Evolutionary conservation across 2,329 filamentous ascomycete genomes (phyloP).

Genomic region (Curvularia sp.): DNA sequence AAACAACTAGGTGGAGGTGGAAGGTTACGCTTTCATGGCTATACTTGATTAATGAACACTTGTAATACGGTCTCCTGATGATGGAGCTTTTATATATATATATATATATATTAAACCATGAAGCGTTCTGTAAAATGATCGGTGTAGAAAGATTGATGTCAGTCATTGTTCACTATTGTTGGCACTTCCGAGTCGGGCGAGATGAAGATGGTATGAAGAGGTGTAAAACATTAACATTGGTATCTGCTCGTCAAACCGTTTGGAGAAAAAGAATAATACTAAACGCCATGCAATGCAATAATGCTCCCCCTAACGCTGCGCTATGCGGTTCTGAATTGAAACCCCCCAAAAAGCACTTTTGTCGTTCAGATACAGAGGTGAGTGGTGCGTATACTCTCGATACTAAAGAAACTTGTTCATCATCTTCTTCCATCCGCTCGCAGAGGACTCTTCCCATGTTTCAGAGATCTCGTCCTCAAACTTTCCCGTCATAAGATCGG

Average conservation of each 20-base stretch:
- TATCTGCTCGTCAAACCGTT: conserved; percentile 16
- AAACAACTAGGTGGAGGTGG: not conserved
- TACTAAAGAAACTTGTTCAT: conserved; percentile 35
- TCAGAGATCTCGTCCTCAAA: conserved; percentile 41
- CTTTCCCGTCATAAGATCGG: conserved; percentile 54
- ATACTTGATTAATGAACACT: not conserved
- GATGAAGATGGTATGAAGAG: not conserved
- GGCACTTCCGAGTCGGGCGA: not conserved
- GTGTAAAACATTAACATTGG: conserved; percentile 25
- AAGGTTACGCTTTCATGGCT: conserved; percentile 1
- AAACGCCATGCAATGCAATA: conserved; percentile 33
- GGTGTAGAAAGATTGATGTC: too few relatives aligned
- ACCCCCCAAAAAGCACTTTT: conserved; percentile 24
- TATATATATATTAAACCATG: not conserved
- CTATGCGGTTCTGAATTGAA: conserved; percentile 23
- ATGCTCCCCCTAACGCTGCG: conserved; percentile 22
- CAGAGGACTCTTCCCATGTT: conserved; percentile 45
- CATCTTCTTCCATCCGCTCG: conserved; percentile 44
- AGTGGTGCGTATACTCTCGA: not conserved
- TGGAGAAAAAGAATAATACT: conserved; percentile 12
- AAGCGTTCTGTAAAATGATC: not conserved
- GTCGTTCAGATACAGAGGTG: conserved; percentile 3
- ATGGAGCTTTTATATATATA: too few relatives aligned
- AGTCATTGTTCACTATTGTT: not conserved
- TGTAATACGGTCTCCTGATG: not conserved